Percentiles rank a stretch among this genome's conserved stretches.
Conservation (phyloP, 139 green algal species). For the Edaphochlamys debaryana region DNA sequence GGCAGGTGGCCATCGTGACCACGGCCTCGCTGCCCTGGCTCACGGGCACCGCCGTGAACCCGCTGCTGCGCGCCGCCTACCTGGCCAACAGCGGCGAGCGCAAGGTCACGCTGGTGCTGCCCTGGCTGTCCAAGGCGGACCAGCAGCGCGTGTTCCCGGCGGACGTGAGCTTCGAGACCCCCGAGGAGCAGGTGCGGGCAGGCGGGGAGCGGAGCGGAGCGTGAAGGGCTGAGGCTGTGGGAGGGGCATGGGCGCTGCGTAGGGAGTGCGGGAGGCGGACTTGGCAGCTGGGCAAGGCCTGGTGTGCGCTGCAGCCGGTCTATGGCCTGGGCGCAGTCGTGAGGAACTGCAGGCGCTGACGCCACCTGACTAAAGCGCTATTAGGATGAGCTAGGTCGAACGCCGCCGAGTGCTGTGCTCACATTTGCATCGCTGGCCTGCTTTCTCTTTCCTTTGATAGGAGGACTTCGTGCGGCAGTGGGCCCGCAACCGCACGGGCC, state of each 20-base stretch:
- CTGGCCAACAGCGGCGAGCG: constrained; percentile 77
- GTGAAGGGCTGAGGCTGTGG: not conserved
- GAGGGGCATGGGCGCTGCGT: not conserved
- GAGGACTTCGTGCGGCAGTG: constrained; percentile 91
- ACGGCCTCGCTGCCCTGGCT: constrained; percentile 98
- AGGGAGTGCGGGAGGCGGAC: too few species aligned
- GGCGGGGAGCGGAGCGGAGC: not conserved
- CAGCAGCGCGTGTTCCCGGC: constrained; percentile 94
- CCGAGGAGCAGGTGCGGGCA: constrained; percentile 83
- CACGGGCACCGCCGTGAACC: constrained; percentile 98
- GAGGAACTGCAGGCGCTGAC: too few species aligned
- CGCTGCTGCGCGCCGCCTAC: constrained; percentile 96
- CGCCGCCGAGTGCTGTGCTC: too few species aligned
- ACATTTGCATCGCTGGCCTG: too few species aligned
- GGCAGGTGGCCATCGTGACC: constrained; percentile 95
- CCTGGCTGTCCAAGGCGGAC: constrained; percentile 86
- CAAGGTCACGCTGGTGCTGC: constrained; percentile 73
- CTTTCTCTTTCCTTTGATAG: constrained; percentile 28
- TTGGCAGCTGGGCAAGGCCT: too few species aligned
- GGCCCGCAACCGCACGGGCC: constrained; percentile 89
- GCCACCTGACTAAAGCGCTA: too few species aligned
- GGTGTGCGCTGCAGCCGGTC: too few species aligned
- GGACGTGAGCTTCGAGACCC: constrained; percentile 87
- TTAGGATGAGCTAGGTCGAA: too few species aligned
- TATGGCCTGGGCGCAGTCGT: too few species aligned